Percentiles rank a stretch among this genome's conserved stretches.
Conservation (phyloP, 1,139 yeast genomes). For the Debaryomyces singareniensis region DNA sequence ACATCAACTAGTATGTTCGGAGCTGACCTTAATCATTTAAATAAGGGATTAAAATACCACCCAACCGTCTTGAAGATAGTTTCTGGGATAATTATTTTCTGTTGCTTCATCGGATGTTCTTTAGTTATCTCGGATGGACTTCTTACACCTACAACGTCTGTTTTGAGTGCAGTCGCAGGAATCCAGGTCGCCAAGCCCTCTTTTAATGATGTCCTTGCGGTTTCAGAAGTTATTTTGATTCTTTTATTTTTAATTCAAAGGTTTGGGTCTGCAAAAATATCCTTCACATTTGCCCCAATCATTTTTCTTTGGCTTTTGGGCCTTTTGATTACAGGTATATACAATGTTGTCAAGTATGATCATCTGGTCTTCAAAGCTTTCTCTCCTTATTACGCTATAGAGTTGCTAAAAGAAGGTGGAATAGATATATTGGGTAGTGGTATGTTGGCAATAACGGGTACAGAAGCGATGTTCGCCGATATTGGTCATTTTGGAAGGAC, state of each 20-base stretch:
- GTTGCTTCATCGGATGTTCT: slow-evolving; percentile 50
- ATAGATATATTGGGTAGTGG: slow-evolving; percentile 44
- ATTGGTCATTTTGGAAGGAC: slow-evolving; percentile 48
- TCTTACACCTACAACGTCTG: slow-evolving; percentile 58
- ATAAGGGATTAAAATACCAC: slow-evolving; percentile 12
- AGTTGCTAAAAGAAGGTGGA: slow-evolving; percentile 31
- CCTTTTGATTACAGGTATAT: slow-evolving; percentile 39
- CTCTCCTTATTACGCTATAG: slow-evolving; percentile 46
- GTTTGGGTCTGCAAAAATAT: slow-evolving; percentile 38
- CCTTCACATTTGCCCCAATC: slow-evolving; percentile 47
- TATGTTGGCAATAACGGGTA: slow-evolving; percentile 52
- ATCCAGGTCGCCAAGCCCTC: slow-evolving; percentile 41
- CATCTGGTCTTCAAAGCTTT: slow-evolving; percentile 44
- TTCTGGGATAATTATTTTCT: slow-evolving; percentile 25
- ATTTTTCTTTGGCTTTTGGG: slow-evolving; percentile 45
- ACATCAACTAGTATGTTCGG: slow-evolving; percentile 17
- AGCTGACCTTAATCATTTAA: not conserved
- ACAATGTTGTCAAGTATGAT: slow-evolving; percentile 35
- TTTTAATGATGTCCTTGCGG: slow-evolving; percentile 33
- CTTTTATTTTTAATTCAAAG: slow-evolving; percentile 39
- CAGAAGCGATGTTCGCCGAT: slow-evolving; percentile 62
- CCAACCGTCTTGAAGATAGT: slow-evolving; percentile 20
- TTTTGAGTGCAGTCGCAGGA: slow-evolving; percentile 46
- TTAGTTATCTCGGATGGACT: slow-evolving; percentile 54
- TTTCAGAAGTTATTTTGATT: slow-evolving; percentile 43